Conservation (phyloP, 441 rosid genomes). For the Aquilaria agallochum region DNA sequence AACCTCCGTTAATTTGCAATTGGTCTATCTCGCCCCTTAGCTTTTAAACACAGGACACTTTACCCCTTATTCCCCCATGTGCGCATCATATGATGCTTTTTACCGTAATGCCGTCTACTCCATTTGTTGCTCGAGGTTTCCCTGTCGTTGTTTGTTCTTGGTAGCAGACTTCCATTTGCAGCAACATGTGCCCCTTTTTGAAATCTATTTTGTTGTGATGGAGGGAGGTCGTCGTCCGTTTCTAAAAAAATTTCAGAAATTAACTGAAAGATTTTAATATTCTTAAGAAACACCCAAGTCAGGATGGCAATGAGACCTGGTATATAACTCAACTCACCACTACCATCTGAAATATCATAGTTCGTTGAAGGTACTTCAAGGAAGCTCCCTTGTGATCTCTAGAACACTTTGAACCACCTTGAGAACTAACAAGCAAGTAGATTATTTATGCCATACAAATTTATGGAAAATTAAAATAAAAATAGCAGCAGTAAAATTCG, state of each 20-base stretch:
- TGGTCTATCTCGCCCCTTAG: too few species aligned
- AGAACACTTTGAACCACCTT: conserved; percentile 12
- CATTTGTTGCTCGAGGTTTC: conserved; percentile 33
- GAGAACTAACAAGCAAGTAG: conserved; percentile 10
- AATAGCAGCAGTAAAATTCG: conserved; percentile 9
- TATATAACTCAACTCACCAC: conserved; percentile 50
- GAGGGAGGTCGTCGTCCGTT: conserved; percentile 98
- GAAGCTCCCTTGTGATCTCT: conserved; percentile 19
- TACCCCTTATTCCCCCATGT: too few species aligned
- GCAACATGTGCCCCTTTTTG: conserved; percentile 70
- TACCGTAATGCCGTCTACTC: too few species aligned
- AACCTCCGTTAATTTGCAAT: too few species aligned
- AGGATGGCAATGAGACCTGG: neutral
- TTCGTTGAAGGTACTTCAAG: conserved; percentile 48
- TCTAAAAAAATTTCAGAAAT: conserved; percentile 44
- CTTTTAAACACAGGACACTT: too few species aligned
- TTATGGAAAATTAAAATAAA: conserved; percentile 16
- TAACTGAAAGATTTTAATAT: conserved; percentile 5
- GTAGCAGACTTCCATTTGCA: conserved; percentile 74
- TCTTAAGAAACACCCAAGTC: conserved; percentile 3
- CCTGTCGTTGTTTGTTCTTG: conserved; percentile 84
- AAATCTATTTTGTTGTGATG: conserved; percentile 86
- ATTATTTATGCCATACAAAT: conserved; percentile 3
- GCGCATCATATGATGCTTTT: too few species aligned
- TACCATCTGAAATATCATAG: conserved; percentile 72